Base-by-base conservation (phyloP, 345 rosid species). In the Rhizophora apiculata region DNA sequence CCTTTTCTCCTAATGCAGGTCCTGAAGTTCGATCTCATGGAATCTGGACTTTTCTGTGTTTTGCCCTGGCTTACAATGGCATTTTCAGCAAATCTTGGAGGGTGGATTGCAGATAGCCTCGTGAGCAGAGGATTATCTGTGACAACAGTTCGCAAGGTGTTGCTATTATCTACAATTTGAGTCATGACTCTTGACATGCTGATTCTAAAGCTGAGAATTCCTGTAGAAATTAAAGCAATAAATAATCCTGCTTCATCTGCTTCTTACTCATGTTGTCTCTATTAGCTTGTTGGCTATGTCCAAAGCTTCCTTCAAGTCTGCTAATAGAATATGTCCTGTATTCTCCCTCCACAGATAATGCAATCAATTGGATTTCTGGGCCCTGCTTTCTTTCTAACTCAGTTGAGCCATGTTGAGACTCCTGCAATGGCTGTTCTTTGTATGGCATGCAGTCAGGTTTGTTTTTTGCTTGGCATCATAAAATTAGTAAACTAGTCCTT, bases 51-150 rank as follows among this genome's bases (percentile, higher is more conserved):
- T 60, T 56, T 94, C 29, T 85, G 88, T 8, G 93, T 94, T 26
- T 77, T 94, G 69, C 98, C 97, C 43, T 94, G 98, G 97, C 84
- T 94, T 78, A 89, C 98, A 21, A 91, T 94, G 98, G 97, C 95
- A 34, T 85, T 91, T 82, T 87, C 94, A 54, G 95, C 98, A 56
- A 94, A 94, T 72, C 75, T 85, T 64, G 97, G 97, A 55, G 98
- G 98, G 9, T 94, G 98, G 98, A 94, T 94, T 31, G 96, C 97
- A 0, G 95, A 94, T 77, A 88, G 97, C 62, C 89, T 94, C 26
- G 93, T 94, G 29, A 91, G 91, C 90, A 79, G 72, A 78, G 98
- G 98, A 64, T 66, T 65, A 29, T 84, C 98, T 5, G 88, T 94
- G 67, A 94, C 97, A 3, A 80, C 76, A 31, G 98, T 94, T 72